phyloP scores from a whole-genome alignment of 768 basidiomycete genomes.

The Pleurotus pulmonarius region DNA sequence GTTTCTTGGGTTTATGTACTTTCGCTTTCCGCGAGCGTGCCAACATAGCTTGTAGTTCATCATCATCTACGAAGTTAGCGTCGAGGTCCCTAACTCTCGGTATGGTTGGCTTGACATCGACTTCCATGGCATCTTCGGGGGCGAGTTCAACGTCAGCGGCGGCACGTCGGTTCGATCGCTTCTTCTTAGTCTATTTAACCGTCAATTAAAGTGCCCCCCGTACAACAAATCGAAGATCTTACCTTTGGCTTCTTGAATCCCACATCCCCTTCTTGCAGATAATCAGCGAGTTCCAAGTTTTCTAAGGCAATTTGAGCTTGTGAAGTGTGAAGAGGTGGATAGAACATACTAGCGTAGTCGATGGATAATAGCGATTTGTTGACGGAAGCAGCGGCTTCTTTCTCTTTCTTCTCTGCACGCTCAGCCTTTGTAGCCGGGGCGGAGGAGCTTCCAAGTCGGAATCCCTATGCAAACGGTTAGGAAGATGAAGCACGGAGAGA shows the following conservation, averaged over 20 bases:
- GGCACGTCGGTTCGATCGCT: slow-evolving; percentile 64
- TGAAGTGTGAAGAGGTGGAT: neutral
- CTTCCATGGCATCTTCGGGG: slow-evolving; percentile 65
- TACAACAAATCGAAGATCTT: slow-evolving; percentile 10
- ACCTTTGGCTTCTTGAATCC: slow-evolving; percentile 97
- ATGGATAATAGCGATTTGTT: slow-evolving; percentile 82
- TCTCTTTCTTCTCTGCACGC: slow-evolving; percentile 43
- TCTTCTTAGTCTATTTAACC: slow-evolving; percentile 80
- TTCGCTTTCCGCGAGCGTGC: slow-evolving; percentile 83
- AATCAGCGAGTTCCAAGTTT: slow-evolving; percentile 84
- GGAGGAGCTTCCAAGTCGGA: slow-evolving; percentile 72
- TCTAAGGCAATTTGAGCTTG: slow-evolving; percentile 38
- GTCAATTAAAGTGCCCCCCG: slow-evolving; percentile 7
- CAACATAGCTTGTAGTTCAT: slow-evolving; percentile 92
- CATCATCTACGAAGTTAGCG: slow-evolving; percentile 94
- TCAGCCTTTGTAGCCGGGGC: slow-evolving; percentile 32
- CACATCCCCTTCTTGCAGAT: slow-evolving; percentile 84
- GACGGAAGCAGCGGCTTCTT: slow-evolving; percentile 54
- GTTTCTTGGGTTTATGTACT: slow-evolving; percentile 69
- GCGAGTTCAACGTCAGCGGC: slow-evolving; percentile 49
- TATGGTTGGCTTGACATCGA: slow-evolving; percentile 71
- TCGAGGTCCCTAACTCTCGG: slow-evolving; percentile 72
- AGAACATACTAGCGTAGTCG: slow-evolving; percentile 81
- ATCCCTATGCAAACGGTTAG: slow-evolving; percentile 51
- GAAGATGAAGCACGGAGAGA: slow-evolving; percentile 1